Conservation (phyloP, 2,329 filamentous ascomycete genomes). For the Bipolaris oryzae region DNA sequence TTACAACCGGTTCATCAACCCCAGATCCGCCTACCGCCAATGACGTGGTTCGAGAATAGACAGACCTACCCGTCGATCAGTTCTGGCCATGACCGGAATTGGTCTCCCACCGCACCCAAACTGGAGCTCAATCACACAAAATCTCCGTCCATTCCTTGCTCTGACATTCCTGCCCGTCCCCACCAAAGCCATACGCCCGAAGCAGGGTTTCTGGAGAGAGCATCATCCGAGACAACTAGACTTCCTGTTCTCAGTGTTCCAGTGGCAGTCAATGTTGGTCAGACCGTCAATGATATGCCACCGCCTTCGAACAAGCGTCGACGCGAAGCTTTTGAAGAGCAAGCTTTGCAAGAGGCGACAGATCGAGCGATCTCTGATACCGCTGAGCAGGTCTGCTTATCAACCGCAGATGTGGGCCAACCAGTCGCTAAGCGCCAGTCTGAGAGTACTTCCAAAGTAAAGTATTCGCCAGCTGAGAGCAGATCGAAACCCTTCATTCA, state of each 20-base stretch:
- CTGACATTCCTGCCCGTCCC: neutral
- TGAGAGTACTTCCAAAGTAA: neutral
- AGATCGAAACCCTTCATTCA: constrained; percentile 29
- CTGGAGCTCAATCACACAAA: neutral
- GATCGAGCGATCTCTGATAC: neutral
- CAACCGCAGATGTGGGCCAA: neutral
- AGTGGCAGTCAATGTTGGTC: constrained; percentile 14
- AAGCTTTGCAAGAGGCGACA: neutral
- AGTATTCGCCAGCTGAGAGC: neutral
- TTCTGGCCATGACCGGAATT: neutral
- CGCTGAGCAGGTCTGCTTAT: neutral
- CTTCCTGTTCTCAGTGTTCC: constrained; percentile 14
- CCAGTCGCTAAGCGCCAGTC: neutral
- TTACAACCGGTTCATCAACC: constrained; percentile 36
- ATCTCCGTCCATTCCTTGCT: neutral
- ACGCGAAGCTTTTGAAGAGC: neutral
- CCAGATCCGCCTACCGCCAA: constrained; percentile 26
- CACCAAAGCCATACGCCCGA: constrained; percentile 1
- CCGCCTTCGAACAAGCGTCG: constrained; percentile 12
- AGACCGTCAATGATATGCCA: constrained; percentile 14
- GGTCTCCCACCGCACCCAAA: neutral
- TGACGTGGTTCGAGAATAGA: constrained; percentile 18
- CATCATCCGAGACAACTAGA: neutral
- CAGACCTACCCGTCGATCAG: neutral
- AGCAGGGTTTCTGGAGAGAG: neutral